A percentile compares a stretch with the other conserved stretches of the same genome.
Evolutionary conservation across 176 grass and related monocot species (phyloP).

Genomic region (Hordeum marinum): DNA sequence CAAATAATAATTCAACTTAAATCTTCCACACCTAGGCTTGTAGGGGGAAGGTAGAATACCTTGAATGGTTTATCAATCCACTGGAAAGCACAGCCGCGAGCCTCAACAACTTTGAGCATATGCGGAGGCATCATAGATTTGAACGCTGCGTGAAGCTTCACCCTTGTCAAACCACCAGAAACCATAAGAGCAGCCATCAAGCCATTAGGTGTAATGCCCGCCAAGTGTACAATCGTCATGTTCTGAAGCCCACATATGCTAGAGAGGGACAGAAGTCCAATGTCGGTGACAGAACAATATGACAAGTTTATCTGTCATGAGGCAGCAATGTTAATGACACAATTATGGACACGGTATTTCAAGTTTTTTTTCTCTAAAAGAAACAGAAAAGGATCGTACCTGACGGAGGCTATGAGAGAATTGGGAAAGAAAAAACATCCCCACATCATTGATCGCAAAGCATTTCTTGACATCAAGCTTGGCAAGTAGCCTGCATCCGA

Average conservation of each 20-base stretch:
- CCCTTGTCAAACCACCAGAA: slow-evolving; percentile 59
- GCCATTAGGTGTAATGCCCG: slow-evolving; percentile 59
- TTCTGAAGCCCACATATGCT: slow-evolving; percentile 73
- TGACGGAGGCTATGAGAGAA: slow-evolving; percentile 63
- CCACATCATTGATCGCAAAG: slow-evolving; percentile 61
- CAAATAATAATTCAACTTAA: background rate
- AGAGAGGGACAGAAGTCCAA: slow-evolving; percentile 71
- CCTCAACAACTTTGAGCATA: slow-evolving; percentile 57
- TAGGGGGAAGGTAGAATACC: slow-evolving; percentile 26
- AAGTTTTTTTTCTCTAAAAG: background rate
- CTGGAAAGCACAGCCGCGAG: slow-evolving; percentile 55
- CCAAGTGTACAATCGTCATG: slow-evolving; percentile 71
- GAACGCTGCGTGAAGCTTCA: slow-evolving; percentile 74
- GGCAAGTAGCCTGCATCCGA: slow-evolving; percentile 54
- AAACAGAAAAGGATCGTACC: slow-evolving; percentile 30
- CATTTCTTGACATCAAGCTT: slow-evolving; percentile 89
- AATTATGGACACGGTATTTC: background rate
- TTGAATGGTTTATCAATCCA: slow-evolving; percentile 84
- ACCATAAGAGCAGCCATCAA: slow-evolving; percentile 63
- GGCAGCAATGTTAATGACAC: background rate
- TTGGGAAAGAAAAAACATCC: slow-evolving; percentile 61
- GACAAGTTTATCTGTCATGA: slow-evolving; percentile 84
- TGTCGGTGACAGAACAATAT: slow-evolving; percentile 75
- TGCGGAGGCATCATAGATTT: slow-evolving; percentile 47
- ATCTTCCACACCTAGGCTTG: background rate